These are phyloP conservation scores for Turritis glabra DNA, from an alignment of 345 rosid species.

Conservation along the genomic window DNA sequence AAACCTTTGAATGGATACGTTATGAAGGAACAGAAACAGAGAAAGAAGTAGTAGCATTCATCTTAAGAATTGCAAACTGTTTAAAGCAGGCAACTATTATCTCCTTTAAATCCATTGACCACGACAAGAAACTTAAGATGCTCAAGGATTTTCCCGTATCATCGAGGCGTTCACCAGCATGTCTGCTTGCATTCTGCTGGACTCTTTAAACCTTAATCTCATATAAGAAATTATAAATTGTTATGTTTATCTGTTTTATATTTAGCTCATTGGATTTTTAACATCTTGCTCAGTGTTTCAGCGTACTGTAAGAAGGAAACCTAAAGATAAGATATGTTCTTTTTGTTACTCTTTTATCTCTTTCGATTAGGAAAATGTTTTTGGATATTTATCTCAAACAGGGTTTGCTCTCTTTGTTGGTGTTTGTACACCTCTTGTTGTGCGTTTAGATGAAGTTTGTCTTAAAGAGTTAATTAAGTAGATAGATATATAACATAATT, in stretches of 20 bases:
- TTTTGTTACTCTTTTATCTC: no score
- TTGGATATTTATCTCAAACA: no score
- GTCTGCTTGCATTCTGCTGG: background rate
- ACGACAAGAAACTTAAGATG: slow-evolving; percentile 13
- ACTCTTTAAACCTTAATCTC: background rate
- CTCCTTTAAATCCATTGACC: background rate
- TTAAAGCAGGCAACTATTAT: background rate
- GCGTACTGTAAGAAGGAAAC: background rate
- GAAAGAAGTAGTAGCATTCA: background rate
- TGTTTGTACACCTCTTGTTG: no score
- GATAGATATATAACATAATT: no score
- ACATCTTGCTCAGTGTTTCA: background rate
- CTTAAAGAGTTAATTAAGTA: no score
- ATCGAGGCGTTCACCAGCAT: background rate
- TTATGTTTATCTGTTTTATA: background rate
- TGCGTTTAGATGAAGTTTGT: no score
- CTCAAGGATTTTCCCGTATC: background rate
- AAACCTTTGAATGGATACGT: background rate
- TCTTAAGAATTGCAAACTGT: background rate
- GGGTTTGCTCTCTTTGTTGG: no score
- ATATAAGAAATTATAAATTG: background rate
- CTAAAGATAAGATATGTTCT: background rate
- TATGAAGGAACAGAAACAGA: slow-evolving; percentile 17
- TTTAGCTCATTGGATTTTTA: background rate
- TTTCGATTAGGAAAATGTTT: background rate